These are phyloP conservation scores for Auriscalpium orientale DNA, from an alignment of 768 basidiomycete species.

Conservation along the genomic window DNA sequence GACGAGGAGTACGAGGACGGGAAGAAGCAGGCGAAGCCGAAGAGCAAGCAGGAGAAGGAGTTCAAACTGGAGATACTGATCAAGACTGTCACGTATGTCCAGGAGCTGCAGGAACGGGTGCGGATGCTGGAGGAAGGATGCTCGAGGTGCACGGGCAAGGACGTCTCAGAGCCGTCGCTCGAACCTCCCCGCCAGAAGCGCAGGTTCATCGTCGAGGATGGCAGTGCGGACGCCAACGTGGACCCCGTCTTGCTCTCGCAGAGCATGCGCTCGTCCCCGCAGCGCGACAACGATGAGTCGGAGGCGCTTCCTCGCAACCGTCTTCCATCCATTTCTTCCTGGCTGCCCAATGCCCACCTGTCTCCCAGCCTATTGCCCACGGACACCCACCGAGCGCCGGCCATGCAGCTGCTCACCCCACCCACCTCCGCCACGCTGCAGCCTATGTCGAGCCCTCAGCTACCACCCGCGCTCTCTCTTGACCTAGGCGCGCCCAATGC, in stretches of 20 bases:
- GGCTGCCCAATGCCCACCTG: constrained; percentile 7
- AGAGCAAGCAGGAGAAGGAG: constrained; percentile 13
- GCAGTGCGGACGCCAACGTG: neutral
- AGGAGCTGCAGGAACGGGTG: constrained; percentile 15
- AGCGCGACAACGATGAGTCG: neutral
- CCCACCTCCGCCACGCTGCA: constrained; percentile 10
- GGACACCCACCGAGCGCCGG: neutral
- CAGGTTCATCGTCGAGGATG: neutral
- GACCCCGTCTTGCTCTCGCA: neutral
- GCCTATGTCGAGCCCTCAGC: constrained; percentile 11
- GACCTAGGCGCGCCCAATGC: constrained; percentile 11
- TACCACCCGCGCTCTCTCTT: constrained; percentile 13
- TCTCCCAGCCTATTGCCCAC: neutral
- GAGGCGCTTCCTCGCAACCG: constrained; percentile 3
- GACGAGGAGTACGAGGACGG: neutral
- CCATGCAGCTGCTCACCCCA: constrained; percentile 13
- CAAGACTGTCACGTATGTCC: constrained; percentile 13
- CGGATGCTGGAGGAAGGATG: constrained; percentile 9
- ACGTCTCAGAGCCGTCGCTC: neutral
- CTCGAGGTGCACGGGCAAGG: constrained; percentile 1
- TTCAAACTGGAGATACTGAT: constrained; percentile 17
- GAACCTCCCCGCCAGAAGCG: constrained; percentile 7
- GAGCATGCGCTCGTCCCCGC: neutral
- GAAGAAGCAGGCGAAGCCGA: constrained; percentile 6
- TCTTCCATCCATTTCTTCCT: constrained; percentile 15